Conservation (phyloP, 345 rosid genomes). For the Eucalyptus regnans region DNA sequence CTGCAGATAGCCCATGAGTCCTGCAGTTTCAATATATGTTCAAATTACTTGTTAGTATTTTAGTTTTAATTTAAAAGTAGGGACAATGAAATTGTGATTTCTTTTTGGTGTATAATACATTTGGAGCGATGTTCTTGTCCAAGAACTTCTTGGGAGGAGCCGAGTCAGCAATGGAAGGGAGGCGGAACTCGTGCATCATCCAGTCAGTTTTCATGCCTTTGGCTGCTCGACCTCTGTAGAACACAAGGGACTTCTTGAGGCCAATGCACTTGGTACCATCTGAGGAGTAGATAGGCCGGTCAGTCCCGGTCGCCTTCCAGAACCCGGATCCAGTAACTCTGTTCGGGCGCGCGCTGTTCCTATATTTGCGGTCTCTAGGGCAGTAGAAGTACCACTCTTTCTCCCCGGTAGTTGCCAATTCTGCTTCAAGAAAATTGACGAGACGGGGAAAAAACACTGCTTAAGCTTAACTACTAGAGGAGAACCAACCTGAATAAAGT, state of each 20-base stretch:
- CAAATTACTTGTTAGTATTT: not conserved
- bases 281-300: slow-evolving; percentile 83
- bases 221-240: slow-evolving; percentile 90
- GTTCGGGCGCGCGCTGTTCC: slow-evolving; percentile 88
- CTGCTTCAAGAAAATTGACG: slow-evolving; percentile 8
- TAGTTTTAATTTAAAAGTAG: not conserved
- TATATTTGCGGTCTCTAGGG: slow-evolving; percentile 84
- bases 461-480: not conserved
- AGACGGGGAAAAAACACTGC: not conserved
- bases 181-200: slow-evolving; percentile 99
- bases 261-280: slow-evolving; percentile 75
- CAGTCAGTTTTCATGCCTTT: slow-evolving; percentile 92
- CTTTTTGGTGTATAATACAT: slow-evolving; percentile 14
- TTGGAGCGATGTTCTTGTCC: slow-evolving; percentile 53
- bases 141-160: slow-evolving; percentile 35
- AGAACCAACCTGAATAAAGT: not conserved
- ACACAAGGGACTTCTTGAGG: slow-evolving; percentile 83
- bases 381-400: slow-evolving; percentile 96
- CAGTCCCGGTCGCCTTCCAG: slow-evolving; percentile 98
- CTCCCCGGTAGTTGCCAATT: slow-evolving; percentile 63
- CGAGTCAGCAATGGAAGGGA: slow-evolving; percentile 57
- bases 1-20: slow-evolving; percentile 97
- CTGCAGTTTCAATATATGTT: slow-evolving; percentile 10
- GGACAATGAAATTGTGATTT: not conserved
- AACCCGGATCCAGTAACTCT: slow-evolving; percentile 92